These are phyloP conservation scores for Didymella pomorum DNA, from an alignment of 2,329 filamentous ascomycete species.

Conservation along the genomic window DNA sequence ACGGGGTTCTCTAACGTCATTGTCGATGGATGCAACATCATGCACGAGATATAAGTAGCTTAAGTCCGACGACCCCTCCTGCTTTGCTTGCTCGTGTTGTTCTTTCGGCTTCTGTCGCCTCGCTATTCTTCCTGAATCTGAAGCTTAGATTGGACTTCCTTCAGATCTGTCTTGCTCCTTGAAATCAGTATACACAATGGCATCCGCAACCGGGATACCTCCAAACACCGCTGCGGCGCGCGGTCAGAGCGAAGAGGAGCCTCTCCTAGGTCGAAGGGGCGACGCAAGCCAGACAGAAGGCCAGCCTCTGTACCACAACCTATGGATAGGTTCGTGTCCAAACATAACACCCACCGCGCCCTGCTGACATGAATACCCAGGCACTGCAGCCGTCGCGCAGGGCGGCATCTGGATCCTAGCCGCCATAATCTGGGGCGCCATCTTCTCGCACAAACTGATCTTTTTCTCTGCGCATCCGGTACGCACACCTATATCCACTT, in stretches of 20 bases:
- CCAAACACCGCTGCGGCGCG: conserved; percentile 52
- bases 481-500: conserved; percentile 43
- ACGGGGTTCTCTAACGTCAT: conserved; percentile 30
- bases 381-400: conserved; percentile 83
- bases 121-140: not conserved
- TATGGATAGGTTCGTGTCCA: conserved; percentile 71
- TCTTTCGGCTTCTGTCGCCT: conserved; percentile 3
- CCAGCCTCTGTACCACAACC: conserved; percentile 71
- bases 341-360: not conserved
- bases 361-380: conserved; percentile 56
- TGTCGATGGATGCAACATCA: conserved; percentile 26
- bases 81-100: not conserved
- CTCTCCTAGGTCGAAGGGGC: conserved; percentile 73
- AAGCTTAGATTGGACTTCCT: not conserved
- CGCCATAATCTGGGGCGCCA: conserved; percentile 77
- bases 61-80: conserved; percentile 26
- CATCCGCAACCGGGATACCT: conserved; percentile 73
- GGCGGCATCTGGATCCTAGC: conserved; percentile 77
- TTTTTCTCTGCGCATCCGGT: conserved; percentile 92
- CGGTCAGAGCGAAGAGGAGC: conserved; percentile 65
- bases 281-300: conserved; percentile 75
- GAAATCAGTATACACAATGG: conserved; percentile 60
- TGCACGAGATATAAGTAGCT: conserved; percentile 8
- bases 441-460: conserved; percentile 74
- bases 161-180: not conserved